These are phyloP conservation scores for Limonium bicolor DNA, from an alignment of 148 eudicot genomes.

Conservation along the genomic window DNA sequence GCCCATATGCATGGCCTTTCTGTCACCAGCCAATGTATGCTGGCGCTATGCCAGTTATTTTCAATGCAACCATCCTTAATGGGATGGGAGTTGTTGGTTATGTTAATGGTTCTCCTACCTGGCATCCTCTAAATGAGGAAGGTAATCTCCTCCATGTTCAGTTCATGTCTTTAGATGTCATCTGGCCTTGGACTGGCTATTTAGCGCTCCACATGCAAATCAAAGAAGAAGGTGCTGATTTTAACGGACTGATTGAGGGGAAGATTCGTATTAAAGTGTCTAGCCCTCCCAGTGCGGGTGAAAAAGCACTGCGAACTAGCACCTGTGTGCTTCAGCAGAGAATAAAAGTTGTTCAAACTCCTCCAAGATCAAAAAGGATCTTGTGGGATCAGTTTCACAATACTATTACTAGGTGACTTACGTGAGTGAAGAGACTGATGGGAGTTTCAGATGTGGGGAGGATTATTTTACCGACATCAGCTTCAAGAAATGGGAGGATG, in stretches of 20 bases:
- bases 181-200: slow-evolving; percentile 99
- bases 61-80: slow-evolving; percentile 82
- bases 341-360: slow-evolving; percentile 74
- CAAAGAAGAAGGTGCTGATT: slow-evolving; percentile 89
- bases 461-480: too few species aligned
- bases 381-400: slow-evolving; percentile 98
- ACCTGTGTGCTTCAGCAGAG: slow-evolving; percentile 73
- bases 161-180: slow-evolving; percentile 71
- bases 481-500: too few species aligned
- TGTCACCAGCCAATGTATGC: slow-evolving; percentile 98
- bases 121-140: slow-evolving; percentile 84
- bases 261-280: slow-evolving; percentile 61
- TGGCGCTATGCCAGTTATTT: slow-evolving; percentile 95
- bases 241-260: slow-evolving; percentile 79
- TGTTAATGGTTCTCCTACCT: slow-evolving; percentile 56
- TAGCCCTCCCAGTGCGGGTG: slow-evolving; percentile 80
- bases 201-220: slow-evolving; percentile 93
- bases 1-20: slow-evolving; percentile 98
- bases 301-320: slow-evolving; percentile 43
- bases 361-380: slow-evolving; percentile 67
- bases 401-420: too few species aligned
- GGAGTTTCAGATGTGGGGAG: too few species aligned
- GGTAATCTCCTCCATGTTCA: slow-evolving; percentile 84
- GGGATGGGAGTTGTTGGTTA: slow-evolving; percentile 97
- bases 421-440: too few species aligned